Evolutionary conservation across 768 basidiomycete species (phyloP), one percentile per base, ranked within the genome.

Genomic region (Lanmaoa pseudosensibilis): DNA sequence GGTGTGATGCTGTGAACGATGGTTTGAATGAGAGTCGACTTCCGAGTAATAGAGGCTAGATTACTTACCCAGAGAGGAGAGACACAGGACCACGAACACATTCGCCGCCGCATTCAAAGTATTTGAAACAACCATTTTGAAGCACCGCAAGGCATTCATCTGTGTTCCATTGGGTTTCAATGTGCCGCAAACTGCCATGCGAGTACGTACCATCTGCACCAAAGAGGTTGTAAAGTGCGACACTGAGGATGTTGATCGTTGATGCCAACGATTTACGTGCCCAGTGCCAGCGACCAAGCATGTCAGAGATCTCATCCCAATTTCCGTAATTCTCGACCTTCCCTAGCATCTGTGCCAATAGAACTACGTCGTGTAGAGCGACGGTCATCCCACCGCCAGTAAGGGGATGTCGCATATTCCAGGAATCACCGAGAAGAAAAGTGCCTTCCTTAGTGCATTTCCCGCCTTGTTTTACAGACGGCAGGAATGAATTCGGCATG

Each of bases 331-430:
- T 65, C 23, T 66, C 62, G 37, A 87, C 71, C 25, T 77, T 61
- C 1, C 74, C 74, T 1, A 97, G 76, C 56, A 92, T 75, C 16
- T 83, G 74, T 34, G 84, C 73, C 15, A 98, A 79, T 33, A 90
- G 61, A 15, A 93, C 87, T 5, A 90, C 88, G 62, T 98, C 97
- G 66, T 85, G 81, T 46, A 98, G 77, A 2, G 94, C 94, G 38
- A 98, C 96, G 0, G 94, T 95, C 97, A 99, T 99, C 6, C 97
- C 97, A 12, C 94, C 94, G 6, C 97, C 97, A 0, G 97, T 99
- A 21, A 99, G 80, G 2, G 97, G 97, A 72, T 99, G 97, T 0
- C 97, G 90, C 95, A 98, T 98, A 69, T 98, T 99, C 89, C 93
- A 96, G 2, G 96, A 86, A 69, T 98, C 97, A 2, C 97, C 97